Evolutionary conservation across 2,329 filamentous ascomycete genomes (phyloP).

Genomic region (Samsoniella hepiali): DNA sequence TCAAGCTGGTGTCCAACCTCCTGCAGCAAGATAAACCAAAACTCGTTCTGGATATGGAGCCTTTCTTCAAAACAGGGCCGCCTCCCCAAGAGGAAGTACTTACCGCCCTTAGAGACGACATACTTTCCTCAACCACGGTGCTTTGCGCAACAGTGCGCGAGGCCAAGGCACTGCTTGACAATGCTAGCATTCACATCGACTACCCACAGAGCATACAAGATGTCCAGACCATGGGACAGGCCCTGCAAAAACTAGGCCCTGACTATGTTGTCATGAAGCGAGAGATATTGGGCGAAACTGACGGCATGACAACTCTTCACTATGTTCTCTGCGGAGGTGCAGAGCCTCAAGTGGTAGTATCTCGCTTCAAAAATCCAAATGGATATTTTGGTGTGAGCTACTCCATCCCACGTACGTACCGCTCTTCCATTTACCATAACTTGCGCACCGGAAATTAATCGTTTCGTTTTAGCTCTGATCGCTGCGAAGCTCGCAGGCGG

Average conservation of each 20-base stretch:
- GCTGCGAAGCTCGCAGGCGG: constrained; percentile 10
- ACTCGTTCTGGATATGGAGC: constrained; percentile 14
- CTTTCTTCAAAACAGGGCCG: constrained; percentile 16
- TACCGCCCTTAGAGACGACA: constrained; percentile 8
- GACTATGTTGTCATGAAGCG: constrained; percentile 17
- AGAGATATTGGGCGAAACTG: constrained; percentile 7
- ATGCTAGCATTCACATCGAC: constrained; percentile 7
- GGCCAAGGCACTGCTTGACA: constrained; percentile 9
- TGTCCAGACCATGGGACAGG: constrained; percentile 10
- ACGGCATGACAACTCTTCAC: constrained; percentile 16
- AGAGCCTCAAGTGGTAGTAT: neutral
- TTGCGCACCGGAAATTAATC: neutral
- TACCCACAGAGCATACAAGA: constrained; percentile 14
- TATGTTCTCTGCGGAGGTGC: constrained; percentile 15
- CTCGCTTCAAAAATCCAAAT: constrained; percentile 13
- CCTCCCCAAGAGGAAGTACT: constrained; percentile 5
- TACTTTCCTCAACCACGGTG: constrained; percentile 14
- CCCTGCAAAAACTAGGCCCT: constrained; percentile 9
- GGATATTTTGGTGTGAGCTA: constrained; percentile 14
- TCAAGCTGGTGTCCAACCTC: constrained; percentile 5
- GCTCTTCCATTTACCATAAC: neutral
- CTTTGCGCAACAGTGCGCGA: constrained; percentile 16
- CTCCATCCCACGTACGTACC: constrained; percentile 15
- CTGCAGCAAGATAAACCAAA: constrained; percentile 5
- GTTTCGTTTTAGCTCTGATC: constrained; percentile 4